Conservation (phyloP, 2,329 filamentous ascomycete species). For the Ophiostoma tasmaniense region DNA sequence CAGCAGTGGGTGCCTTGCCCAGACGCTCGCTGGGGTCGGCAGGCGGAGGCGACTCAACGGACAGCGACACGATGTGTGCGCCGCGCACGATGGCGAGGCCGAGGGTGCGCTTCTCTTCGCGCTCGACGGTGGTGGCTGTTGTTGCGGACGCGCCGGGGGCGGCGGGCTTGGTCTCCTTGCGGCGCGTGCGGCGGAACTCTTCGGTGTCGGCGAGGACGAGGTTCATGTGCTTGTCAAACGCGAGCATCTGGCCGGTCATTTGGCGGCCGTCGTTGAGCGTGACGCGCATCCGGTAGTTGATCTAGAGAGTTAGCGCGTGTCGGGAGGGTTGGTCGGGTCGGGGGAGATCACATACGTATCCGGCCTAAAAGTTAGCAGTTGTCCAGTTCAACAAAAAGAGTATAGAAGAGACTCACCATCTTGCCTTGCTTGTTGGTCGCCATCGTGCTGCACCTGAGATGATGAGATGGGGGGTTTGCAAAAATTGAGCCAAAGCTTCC, state of each 20-base stretch:
- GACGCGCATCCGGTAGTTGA: slow-evolving; percentile 98
- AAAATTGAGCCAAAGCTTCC: slow-evolving; percentile 17
- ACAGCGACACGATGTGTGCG: slow-evolving; percentile 87
- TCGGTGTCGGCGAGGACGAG: slow-evolving; percentile 97
- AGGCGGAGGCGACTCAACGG: slow-evolving; percentile 90
- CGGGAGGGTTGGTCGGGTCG: background rate
- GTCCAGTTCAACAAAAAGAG: background rate
- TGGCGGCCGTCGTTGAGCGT: slow-evolving; percentile 91
- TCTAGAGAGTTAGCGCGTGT: slow-evolving; percentile 46
- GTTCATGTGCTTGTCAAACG: slow-evolving; percentile 99
- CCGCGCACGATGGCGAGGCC: slow-evolving; percentile 91
- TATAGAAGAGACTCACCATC: slow-evolving; percentile 69
- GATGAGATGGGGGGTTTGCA: slow-evolving; percentile 12
- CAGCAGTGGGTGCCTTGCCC: slow-evolving; percentile 57
- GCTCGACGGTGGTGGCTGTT: slow-evolving; percentile 61
- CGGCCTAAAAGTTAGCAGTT: slow-evolving; percentile 40
- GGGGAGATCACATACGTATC: slow-evolving; percentile 51
- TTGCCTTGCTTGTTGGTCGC: slow-evolving; percentile 89
- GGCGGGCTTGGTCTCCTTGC: slow-evolving; percentile 65
- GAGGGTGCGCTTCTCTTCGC: slow-evolving; percentile 95
- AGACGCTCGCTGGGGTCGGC: slow-evolving; percentile 86
- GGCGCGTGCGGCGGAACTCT: slow-evolving; percentile 88
- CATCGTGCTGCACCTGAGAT: slow-evolving; percentile 39
- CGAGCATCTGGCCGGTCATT: slow-evolving; percentile 96
- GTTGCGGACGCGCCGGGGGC: slow-evolving; percentile 43